Percentiles rank a stretch among this genome's conserved stretches.
phyloP scores from a whole-genome alignment of 352 stramenopile species.

The Pythium utonaiense region DNA sequence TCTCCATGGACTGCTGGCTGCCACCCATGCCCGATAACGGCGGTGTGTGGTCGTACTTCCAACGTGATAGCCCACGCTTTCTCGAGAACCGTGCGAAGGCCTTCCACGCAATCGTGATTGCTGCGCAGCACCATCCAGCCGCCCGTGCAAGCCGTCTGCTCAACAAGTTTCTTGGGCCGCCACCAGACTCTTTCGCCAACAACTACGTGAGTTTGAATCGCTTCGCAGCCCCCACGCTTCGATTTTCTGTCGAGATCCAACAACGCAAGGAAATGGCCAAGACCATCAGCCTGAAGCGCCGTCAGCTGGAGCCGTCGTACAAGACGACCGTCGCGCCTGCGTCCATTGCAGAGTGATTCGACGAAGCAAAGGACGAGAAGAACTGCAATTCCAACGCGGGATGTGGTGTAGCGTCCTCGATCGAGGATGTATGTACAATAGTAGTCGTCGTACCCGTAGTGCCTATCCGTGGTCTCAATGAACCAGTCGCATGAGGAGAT shows the following conservation, averaged over 20 bases:
- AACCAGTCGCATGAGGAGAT: conserved; percentile 17
- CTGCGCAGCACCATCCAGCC: conserved; percentile 42
- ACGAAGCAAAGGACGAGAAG: background rate
- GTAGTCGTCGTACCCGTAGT: background rate
- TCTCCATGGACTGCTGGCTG: conserved; percentile 19
- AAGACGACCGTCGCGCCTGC: background rate
- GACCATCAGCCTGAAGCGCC: conserved; percentile 48
- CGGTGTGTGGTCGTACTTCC: conserved; percentile 71
- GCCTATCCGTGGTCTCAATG: background rate
- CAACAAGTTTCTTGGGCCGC: conserved; percentile 67
- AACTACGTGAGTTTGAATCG: conserved; percentile 78
- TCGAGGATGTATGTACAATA: conserved; percentile 4
- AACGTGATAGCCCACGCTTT: conserved; percentile 57
- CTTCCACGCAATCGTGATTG: conserved; percentile 64
- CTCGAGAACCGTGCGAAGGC: conserved; percentile 57
- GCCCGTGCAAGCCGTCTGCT: conserved; percentile 53
- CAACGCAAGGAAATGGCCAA: conserved; percentile 70
- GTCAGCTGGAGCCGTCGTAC: conserved; percentile 8
- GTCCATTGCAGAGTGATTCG: conserved; percentile 11
- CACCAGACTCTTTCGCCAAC: conserved; percentile 58
- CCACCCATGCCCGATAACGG: conserved; percentile 63
- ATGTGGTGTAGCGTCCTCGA: background rate
- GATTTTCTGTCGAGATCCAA: conserved; percentile 66
- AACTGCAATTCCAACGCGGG: background rate
- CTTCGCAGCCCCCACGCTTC: conserved; percentile 65